A percentile compares a stretch with the other conserved stretches of the same genome.
Conservation (phyloP, 768 basidiomycete species). For the Suillus cothurnatus region DNA sequence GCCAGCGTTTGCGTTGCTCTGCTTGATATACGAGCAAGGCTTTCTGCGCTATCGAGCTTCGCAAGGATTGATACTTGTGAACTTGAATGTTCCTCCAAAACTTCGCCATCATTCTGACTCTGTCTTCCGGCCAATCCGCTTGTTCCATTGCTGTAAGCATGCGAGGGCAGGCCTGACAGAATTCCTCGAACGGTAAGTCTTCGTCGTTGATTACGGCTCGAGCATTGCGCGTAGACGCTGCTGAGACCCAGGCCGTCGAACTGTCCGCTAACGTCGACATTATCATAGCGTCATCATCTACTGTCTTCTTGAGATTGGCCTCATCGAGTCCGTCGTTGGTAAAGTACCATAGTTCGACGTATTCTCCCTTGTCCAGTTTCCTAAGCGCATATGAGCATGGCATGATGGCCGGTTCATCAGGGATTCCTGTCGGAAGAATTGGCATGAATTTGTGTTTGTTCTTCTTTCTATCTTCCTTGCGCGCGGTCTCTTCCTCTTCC, state of each 20-base stretch:
- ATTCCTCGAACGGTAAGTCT: neutral
- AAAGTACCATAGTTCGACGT: too few relatives aligned
- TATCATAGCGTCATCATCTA: too few relatives aligned
- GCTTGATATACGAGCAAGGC: neutral
- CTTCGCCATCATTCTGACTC: neutral
- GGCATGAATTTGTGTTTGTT: too few relatives aligned
- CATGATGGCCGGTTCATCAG: too few relatives aligned
- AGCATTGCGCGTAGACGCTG: neutral
- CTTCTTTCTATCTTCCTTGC: too few relatives aligned
- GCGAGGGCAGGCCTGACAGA: neutral
- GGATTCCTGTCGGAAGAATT: too few relatives aligned
- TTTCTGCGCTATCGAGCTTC: neutral
- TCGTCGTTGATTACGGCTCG: neutral
- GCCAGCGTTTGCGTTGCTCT: neutral
- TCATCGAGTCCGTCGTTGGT: too few relatives aligned
- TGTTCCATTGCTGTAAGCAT: neutral
- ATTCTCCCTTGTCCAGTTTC: too few relatives aligned
- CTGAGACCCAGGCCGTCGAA: neutral
- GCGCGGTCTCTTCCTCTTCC: too few relatives aligned
- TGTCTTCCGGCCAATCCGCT: neutral
- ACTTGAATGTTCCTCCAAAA: neutral
- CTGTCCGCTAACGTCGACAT: too few relatives aligned
- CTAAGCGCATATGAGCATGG: too few relatives aligned
- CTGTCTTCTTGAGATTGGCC: too few relatives aligned
- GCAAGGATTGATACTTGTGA: neutral